Evolutionary conservation across 345 rosid species (phyloP), one percentile per base, ranked within the genome.

Genomic region (Gossypium bickii): DNA sequence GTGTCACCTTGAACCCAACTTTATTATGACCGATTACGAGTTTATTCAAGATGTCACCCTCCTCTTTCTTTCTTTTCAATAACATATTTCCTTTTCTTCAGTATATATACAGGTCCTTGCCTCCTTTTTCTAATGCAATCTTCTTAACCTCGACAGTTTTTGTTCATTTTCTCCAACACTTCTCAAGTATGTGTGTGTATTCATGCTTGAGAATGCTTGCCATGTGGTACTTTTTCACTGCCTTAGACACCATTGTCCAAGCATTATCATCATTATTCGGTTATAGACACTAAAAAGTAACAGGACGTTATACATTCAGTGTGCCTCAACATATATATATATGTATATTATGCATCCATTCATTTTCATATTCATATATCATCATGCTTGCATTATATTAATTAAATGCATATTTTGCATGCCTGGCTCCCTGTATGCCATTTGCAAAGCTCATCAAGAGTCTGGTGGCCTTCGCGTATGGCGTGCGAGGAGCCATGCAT

Each of bases 391-490:
- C 17, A 38, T 38, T 38, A 64, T 41, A 5, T 74, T 74, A 51
- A 47, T 74, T 65, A 51, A 47, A 52, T 41, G 71, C n/a, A 11
- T 57, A 16, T 56, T 65, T 56, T 22, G 76, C 58, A 74, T 86
- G 89, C 87, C 89, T 84, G 87, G 86, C 89, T 84, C 86, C 87
- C 81, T 82, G 86, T 78, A 86, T 83, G 89, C 89, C 86, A 81
- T 79, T 80, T 82, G 87, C 80, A 20, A 62, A 82, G 83, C 70
- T 70, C 78, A 81, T 76, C 87, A 76, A 25, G 47, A 64, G 55
- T 9, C 47, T n/a, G 83, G 61, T 84, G 85, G 80, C 58, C 83
- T 79, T 74, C 17, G 82, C 20, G 77, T 58, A 86, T 84, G 85
- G 89, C 89, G 74, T 84, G 81, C 87, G 75, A 79, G 89, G 86